Evolutionary conservation across 2,329 filamentous ascomycete species (phyloP).

Genomic region (Fusarium albosuccineum): DNA sequence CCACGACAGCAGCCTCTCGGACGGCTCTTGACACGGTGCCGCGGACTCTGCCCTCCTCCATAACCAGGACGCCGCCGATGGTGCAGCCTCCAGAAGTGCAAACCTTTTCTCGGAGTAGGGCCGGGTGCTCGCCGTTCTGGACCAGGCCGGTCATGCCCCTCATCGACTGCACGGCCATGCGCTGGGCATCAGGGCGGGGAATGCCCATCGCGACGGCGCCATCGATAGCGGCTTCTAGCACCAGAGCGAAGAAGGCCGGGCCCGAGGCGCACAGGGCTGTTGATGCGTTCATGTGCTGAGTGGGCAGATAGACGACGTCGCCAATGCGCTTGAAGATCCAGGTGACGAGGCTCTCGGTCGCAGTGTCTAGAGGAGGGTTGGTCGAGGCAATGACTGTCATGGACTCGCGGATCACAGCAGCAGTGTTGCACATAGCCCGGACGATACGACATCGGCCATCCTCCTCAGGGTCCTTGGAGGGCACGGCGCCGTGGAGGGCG

Average conservation of each 20-base stretch:
- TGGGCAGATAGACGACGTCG: slow-evolving; percentile 75
- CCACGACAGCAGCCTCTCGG: slow-evolving; percentile 77
- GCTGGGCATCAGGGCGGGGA: slow-evolving; percentile 77
- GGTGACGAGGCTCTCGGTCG: slow-evolving; percentile 70
- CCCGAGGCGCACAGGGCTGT: slow-evolving; percentile 82
- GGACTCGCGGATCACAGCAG: slow-evolving; percentile 80
- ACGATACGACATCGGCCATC: slow-evolving; percentile 74
- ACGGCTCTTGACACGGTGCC: slow-evolving; percentile 77
- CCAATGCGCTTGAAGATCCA: slow-evolving; percentile 85
- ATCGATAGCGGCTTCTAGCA: slow-evolving; percentile 81
- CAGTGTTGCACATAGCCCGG: slow-evolving; percentile 88
- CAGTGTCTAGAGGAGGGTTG: slow-evolving; percentile 67
- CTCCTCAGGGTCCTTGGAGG: slow-evolving; percentile 59
- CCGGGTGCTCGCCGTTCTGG: slow-evolving; percentile 79
- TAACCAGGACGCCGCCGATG: slow-evolving; percentile 77
- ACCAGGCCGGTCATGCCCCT: slow-evolving; percentile 78
- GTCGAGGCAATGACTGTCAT: slow-evolving; percentile 84
- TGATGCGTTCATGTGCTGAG: slow-evolving; percentile 76
- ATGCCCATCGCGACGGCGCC: slow-evolving; percentile 85
- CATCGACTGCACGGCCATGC: slow-evolving; percentile 86
- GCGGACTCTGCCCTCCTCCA: slow-evolving; percentile 80
- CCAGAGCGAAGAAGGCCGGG: slow-evolving; percentile 80
- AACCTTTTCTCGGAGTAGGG: slow-evolving; percentile 81
- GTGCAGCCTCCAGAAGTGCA: slow-evolving; percentile 83
- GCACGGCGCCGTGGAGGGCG: slow-evolving; percentile 69